These are phyloP conservation scores for Leucaena leucocephala DNA, from an alignment of 306 rosid species.

Conservation along the genomic window DNA sequence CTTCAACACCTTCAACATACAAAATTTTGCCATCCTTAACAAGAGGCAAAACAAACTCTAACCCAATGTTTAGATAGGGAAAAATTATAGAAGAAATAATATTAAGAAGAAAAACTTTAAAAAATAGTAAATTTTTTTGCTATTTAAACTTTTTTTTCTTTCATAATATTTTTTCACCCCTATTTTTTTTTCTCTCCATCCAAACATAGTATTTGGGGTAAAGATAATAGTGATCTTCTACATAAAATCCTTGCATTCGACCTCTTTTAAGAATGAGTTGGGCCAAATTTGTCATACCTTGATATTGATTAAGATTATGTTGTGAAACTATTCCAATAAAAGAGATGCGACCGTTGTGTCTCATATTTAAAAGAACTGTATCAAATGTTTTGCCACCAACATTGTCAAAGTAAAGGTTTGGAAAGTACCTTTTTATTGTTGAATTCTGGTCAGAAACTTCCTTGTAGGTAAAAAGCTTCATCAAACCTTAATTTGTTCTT, in stretches of 20 bases:
- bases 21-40: slow-evolving; percentile 38
- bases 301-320: slow-evolving; percentile 37
- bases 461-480: neutral
- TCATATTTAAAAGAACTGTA: slow-evolving; percentile 41
- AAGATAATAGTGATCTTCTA: slow-evolving; percentile 20
- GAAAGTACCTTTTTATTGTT: slow-evolving; percentile 23
- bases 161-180: too few relatives aligned
- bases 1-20: slow-evolving; percentile 40
- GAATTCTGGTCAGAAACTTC: too few relatives aligned
- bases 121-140: too few relatives aligned
- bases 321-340: slow-evolving; percentile 46
- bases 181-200: too few relatives aligned
- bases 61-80: neutral
- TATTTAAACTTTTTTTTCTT: too few relatives aligned
- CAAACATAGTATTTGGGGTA: slow-evolving; percentile 29
- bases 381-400: slow-evolving; percentile 38
- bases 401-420: slow-evolving; percentile 17
- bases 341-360: slow-evolving; percentile 32
- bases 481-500: slow-evolving; percentile 21
- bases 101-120: too few relatives aligned
- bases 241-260: slow-evolving; percentile 34
- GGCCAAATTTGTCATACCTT: slow-evolving; percentile 43
- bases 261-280: too few relatives aligned
- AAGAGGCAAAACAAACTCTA: slow-evolving; percentile 38
- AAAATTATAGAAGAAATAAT: too few relatives aligned